Evolutionary conservation across 345 rosid genomes (phyloP).

Genomic region (Bretschneidera sinensis): DNA sequence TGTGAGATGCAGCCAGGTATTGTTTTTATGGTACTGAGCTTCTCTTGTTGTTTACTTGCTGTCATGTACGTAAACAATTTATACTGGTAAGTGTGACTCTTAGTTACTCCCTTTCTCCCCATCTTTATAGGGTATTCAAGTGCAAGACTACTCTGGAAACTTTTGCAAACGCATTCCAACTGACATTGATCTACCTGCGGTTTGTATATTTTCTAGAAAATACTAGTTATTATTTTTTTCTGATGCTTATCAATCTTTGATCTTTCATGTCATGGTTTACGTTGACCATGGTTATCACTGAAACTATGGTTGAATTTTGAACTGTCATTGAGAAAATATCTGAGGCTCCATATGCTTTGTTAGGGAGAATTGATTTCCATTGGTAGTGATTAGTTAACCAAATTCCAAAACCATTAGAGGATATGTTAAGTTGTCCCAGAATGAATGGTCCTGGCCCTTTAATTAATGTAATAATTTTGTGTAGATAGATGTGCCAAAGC

Average conservation of each 20-base stretch:
- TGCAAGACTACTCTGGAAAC: constrained; percentile 78
- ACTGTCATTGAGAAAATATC: too few relatives aligned
- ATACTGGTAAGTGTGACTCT: constrained; percentile 2
- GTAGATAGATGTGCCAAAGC: too few relatives aligned
- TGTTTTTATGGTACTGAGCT: not conserved
- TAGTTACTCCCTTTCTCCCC: not conserved
- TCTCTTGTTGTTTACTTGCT: not conserved
- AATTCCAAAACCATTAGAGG: too few relatives aligned
- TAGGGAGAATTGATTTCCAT: too few relatives aligned
- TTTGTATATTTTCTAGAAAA: constrained; percentile 27
- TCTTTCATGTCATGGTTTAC: not conserved
- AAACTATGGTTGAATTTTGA: too few relatives aligned
- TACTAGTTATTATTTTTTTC: not conserved
- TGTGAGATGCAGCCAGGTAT: constrained; percentile 86
- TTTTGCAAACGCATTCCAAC: constrained; percentile 87
- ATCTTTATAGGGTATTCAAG: constrained; percentile 70
- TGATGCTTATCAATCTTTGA: too few relatives aligned
- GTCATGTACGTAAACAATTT: not conserved
- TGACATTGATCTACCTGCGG: constrained; percentile 78
- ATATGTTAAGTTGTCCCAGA: too few relatives aligned
- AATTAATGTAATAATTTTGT: too few relatives aligned
- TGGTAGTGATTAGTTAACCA: too few relatives aligned
- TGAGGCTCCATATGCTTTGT: too few relatives aligned
- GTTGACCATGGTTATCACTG: too few relatives aligned
- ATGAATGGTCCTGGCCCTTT: too few relatives aligned